A percentile compares a stretch with the other conserved stretches of the same genome.
Evolutionary conservation across 208 protist species (phyloP).

Genomic region (Giardia muris): DNA sequence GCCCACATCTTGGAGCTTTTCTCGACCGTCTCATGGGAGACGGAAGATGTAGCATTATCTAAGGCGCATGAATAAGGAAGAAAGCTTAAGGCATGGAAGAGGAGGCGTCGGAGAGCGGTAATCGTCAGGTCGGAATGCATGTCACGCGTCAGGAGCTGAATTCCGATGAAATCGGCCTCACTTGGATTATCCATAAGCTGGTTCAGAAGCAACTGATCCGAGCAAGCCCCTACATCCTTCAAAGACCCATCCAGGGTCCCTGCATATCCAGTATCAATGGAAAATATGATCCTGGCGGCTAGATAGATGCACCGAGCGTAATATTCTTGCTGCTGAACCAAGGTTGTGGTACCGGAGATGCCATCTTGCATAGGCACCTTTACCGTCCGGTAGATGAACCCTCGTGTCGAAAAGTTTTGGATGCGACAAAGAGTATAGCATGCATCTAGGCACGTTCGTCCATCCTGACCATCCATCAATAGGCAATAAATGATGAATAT

Average conservation of each 20-base stretch:
- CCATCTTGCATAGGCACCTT: not conserved
- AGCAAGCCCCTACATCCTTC: not conserved
- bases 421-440: not conserved
- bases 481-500: not conserved
- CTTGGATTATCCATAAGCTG: not conserved
- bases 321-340: not conserved
- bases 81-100: not conserved
- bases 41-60: not conserved
- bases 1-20: not conserved
- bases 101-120: not conserved
- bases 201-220: not conserved
- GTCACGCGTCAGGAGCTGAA: not conserved
- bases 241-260: not conserved
- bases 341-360: not conserved
- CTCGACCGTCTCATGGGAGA: not conserved
- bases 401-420: not conserved
- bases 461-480: not conserved
- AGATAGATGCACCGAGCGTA: constrained; percentile 4
- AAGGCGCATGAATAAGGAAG: not conserved
- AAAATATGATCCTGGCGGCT: not conserved
- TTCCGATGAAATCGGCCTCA: not conserved
- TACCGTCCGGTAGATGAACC: not conserved
- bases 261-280: not conserved
- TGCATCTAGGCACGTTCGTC: not conserved
- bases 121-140: not conserved